phyloP scores from a whole-genome alignment of 192 early-diverging fungal genomes.

The Dimargaris xerosporica region DNA sequence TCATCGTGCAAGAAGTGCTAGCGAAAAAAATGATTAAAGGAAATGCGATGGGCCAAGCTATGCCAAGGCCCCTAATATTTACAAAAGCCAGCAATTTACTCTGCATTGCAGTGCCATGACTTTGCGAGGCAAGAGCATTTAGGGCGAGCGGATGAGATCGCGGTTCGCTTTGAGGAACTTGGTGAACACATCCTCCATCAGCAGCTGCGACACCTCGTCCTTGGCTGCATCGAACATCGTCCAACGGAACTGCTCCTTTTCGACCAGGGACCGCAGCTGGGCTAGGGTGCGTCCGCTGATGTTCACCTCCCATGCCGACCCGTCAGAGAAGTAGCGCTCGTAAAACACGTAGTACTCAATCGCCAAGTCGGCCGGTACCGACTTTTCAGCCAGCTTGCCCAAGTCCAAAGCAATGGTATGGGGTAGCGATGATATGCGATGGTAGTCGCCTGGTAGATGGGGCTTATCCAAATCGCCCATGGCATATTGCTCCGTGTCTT shows the following conservation, averaged over 20 bases:
- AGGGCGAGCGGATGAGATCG: no score
- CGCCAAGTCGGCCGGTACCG: neutral
- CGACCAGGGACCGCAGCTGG: neutral
- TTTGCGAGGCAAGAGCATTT: no score
- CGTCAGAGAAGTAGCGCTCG: constrained; percentile 8
- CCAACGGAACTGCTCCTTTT: neutral
- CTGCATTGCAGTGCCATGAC: no score
- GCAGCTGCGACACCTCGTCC: constrained; percentile 12
- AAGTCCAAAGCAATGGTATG: neutral
- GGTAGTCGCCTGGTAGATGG: neutral
- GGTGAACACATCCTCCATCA: constrained; percentile 12
- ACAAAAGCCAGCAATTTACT: no score
- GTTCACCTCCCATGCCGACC: constrained; percentile 5
- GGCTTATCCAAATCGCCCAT: no score
- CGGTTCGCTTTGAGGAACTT: constrained; percentile 5
- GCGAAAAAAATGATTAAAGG: no score
- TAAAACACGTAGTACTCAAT: constrained; percentile 5
- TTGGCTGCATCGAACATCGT: constrained; percentile 2
- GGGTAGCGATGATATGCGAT: neutral
- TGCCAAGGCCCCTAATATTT: no score
- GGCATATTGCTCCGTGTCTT: no score
- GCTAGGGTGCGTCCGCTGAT: constrained; percentile 1
- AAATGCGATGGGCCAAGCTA: no score
- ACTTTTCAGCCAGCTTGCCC: neutral
- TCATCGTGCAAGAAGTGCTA: no score